Evolutionary conservation across 2,329 filamentous ascomycete genomes (phyloP).

Genomic region (Fusarium aywerte): DNA sequence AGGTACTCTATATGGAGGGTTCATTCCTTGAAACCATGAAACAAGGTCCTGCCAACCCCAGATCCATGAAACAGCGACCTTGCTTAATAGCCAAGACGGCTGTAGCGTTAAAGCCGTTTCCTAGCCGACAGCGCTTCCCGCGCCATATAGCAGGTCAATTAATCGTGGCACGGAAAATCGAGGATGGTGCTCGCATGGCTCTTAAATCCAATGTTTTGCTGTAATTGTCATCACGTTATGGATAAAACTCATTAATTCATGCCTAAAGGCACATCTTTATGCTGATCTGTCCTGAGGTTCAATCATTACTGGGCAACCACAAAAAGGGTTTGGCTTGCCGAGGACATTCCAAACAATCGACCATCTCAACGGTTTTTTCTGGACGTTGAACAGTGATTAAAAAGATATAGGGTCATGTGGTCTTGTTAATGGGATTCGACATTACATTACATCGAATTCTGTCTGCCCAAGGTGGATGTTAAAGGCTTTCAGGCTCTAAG

Average conservation of each 20-base stretch:
- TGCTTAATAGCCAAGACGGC: slow-evolving; percentile 1
- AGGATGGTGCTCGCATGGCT: not conserved
- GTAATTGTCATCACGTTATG: not conserved
- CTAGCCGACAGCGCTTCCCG: slow-evolving; percentile 34
- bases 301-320: not conserved
- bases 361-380: not conserved
- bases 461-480: not conserved
- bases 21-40: not conserved
- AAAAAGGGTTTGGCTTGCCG: not conserved
- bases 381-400: not conserved
- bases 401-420: not conserved
- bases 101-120: slow-evolving; percentile 30
- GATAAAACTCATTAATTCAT: not conserved
- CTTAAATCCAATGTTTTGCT: not conserved
- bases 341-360: not conserved
- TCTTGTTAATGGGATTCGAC: not conserved
- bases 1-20: too few species aligned
- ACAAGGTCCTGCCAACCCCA: not conserved
- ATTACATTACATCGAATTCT: too few species aligned
- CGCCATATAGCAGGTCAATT: slow-evolving; percentile 23
- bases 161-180: not conserved
- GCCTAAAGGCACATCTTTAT: not conserved
- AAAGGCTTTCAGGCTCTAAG: slow-evolving; percentile 6
- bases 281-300: not conserved
- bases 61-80: slow-evolving; percentile 10